Conservation (phyloP, 257 asterid species). For the Solanum chiquidenum region DNA sequence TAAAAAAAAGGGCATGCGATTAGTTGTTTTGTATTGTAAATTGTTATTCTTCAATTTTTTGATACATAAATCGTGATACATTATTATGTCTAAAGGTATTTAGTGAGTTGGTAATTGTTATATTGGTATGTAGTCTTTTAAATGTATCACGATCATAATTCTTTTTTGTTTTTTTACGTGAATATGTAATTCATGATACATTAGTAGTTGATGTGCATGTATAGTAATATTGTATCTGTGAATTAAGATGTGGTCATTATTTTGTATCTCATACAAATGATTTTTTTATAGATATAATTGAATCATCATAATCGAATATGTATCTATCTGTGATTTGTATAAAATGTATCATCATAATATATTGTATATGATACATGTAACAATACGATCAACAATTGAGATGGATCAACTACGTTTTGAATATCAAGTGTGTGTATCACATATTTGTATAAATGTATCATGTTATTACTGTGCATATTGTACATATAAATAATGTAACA, state of each 20-base stretch:
- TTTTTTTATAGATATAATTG: background rate
- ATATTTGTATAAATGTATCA: background rate
- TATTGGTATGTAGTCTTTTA: background rate
- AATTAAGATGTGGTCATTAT: background rate
- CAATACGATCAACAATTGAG: background rate
- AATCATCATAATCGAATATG: background rate
- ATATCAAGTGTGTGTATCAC: background rate
- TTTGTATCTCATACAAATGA: background rate
- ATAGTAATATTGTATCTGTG: background rate
- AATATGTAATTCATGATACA: background rate
- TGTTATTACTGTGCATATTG: background rate
- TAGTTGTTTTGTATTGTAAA: background rate
- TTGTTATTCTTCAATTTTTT: too few species aligned
- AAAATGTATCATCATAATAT: background rate
- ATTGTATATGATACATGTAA: background rate
- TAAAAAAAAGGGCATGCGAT: background rate
- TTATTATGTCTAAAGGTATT: background rate
- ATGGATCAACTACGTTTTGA: background rate
- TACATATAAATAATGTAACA: background rate
- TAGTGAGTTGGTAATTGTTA: background rate
- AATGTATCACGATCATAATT: background rate
- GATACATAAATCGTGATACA: background rate
- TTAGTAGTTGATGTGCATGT: background rate
- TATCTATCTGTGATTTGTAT: background rate
- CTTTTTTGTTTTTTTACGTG: background rate